Evolutionary conservation across 306 rosid genomes (phyloP), one percentile per base, ranked within the genome.

Genomic region (Prunus campanulata): DNA sequence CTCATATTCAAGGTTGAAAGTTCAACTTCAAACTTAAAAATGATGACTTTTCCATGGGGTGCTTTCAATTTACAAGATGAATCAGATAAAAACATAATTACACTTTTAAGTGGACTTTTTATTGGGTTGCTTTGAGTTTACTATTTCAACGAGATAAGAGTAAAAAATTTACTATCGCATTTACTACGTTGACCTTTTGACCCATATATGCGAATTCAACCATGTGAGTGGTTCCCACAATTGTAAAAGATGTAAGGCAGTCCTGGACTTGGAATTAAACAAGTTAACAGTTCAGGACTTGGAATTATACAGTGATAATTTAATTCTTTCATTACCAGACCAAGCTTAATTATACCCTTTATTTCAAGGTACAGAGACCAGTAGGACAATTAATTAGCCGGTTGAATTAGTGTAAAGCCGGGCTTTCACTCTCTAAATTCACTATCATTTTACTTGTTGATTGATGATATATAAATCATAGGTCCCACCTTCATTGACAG

Each of bases 371-470:
- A 71, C 35, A n/a, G 72, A 52, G 29, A 35, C 10, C 64, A 46
- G 29, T 52, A 15, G 73, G 74, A 27, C 72, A 71, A 64, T 77
- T 84, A 65, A 84, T 81, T 64, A 77, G 80, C 72, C 72, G 78
- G 80, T 65, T 74, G 59, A 44, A 68, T 48, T 63, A 56, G 74
- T 29, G 79, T 10, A 22, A 27, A 55, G 42, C 24, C 49, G 24
- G 42, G 71, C 35, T 11, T 69, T 39, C 61, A 77, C 13, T 51
- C 19, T 71, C 60, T 56, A 75, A 29, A n/a, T 5, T 62, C 24
- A 6, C 74, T 25, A 15, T 78, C 83, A 70, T 57, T 78, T 78
- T 74, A 77, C 12, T 24, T 52, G 48, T 65, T 60, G 57, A 74
- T 19, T 66, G 39, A 39, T 8, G 61, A 19, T 29, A 15, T 6